phyloP scores from a whole-genome alignment of 495 filamentous ascomycete genomes.

The Geopyxis carbonaria region DNA sequence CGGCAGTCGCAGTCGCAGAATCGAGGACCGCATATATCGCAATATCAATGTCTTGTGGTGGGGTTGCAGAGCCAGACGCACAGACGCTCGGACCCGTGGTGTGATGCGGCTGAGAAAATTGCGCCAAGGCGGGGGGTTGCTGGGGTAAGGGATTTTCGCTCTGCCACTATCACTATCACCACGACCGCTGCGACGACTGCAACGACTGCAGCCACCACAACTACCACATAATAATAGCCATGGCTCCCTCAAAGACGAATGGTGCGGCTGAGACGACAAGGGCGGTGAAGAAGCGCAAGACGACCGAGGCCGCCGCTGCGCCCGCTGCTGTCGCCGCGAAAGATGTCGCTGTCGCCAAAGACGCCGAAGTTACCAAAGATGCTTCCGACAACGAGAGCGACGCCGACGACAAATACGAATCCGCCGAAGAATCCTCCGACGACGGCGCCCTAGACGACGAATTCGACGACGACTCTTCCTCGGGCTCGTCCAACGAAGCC shows the following conservation, averaged over 20 bases:
- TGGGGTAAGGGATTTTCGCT: too few species aligned
- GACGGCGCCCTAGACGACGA: conserved; percentile 19
- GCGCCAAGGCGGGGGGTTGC: too few species aligned
- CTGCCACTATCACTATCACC: conserved; percentile 1
- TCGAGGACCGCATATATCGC: too few species aligned
- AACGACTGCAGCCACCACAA: conserved; percentile 32
- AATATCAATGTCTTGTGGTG: too few species aligned
- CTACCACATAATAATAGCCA: background rate
- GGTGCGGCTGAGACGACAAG: too few species aligned
- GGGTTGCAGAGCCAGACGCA: too few species aligned
- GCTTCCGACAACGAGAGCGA: conserved; percentile 25
- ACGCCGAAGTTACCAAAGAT: conserved; percentile 30
- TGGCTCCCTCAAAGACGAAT: background rate
- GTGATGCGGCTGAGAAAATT: too few species aligned
- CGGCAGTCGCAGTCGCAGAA: too few species aligned
- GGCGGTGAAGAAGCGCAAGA: background rate
- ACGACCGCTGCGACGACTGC: conserved; percentile 73
- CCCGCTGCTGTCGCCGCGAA: background rate
- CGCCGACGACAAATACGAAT: conserved; percentile 14
- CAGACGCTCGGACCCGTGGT: too few species aligned
- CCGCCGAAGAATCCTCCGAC: conserved; percentile 11
- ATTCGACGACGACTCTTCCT: conserved; percentile 23
- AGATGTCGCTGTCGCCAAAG: conserved; percentile 15
- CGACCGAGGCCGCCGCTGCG: too few species aligned
- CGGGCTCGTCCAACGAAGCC: conserved; percentile 6